A percentile compares a stretch with the other conserved stretches of the same genome.
Conservation (phyloP, 495 filamentous ascomycete species). For the Jackrogersella minutella region DNA sequence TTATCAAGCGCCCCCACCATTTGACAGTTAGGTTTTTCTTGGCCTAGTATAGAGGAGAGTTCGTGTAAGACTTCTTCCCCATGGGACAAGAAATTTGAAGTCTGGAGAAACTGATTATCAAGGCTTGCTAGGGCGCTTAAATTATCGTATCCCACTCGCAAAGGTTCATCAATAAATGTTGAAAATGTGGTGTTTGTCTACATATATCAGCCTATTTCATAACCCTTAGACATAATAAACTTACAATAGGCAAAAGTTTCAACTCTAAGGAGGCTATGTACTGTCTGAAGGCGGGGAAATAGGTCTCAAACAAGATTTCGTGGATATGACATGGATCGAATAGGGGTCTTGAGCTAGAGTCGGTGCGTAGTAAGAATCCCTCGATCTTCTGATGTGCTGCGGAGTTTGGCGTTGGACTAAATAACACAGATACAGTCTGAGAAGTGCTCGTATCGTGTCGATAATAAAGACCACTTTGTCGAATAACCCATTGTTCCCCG, state of each 20-base stretch:
- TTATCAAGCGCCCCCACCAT: conserved; percentile 20
- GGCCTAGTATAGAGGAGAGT: conserved; percentile 22
- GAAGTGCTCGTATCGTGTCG: conserved; percentile 42
- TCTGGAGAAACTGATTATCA: conserved; percentile 43
- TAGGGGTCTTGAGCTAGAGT: conserved; percentile 4
- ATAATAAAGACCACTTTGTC: conserved; percentile 57
- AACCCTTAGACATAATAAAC: background rate
- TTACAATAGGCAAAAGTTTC: conserved; percentile 46
- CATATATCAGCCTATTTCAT: conserved; percentile 6
- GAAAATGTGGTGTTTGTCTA: conserved; percentile 42
- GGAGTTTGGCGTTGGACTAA: conserved; percentile 50
- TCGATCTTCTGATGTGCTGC: conserved; percentile 40
- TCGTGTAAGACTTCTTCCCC: conserved; percentile 40
- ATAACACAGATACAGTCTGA: conserved; percentile 46
- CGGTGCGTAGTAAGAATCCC: conserved; percentile 15
- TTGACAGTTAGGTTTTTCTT: conserved; percentile 1
- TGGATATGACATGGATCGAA: conserved; percentile 47
- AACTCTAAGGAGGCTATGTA: conserved; percentile 50
- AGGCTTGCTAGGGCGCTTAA: conserved; percentile 42
- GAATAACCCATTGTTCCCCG: conserved; percentile 50
- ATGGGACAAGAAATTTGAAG: conserved; percentile 37
- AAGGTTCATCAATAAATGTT: conserved; percentile 45
- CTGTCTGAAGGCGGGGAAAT: conserved; percentile 51
- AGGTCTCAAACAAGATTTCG: conserved; percentile 47
- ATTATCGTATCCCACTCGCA: conserved; percentile 46